Evolutionary conservation across 140 eudicot species (phyloP), one percentile per base, ranked within the genome.

Genomic region (Senecio squalidus): DNA sequence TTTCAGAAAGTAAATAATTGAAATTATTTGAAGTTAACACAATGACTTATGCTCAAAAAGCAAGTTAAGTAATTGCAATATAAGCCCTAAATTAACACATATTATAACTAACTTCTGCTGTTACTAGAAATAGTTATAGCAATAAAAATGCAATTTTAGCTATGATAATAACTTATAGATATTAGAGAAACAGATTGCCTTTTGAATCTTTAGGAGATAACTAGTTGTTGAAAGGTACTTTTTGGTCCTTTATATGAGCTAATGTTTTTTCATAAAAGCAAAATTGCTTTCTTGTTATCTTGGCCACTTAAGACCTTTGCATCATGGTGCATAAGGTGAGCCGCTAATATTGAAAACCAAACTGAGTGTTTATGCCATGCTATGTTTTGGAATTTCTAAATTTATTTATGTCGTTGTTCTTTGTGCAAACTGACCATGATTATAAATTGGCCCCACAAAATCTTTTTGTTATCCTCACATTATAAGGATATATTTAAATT

Each of bases 241-340:
- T 36, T 64, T 52, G 50, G 25, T 62, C 10, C 25, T 24, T 65
- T 23, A 14, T 48, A n/a, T 48, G 55, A 23, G 2, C 55, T 48
- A 25, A 5, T n/a, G n/a, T 51, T 23, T 38, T 53, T 16, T 39
- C 30, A 52, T 65, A 39, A 50, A 65, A 39, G 43, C 61, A 6
- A 28, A 13, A 18, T 26, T 40, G 63, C 11, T 22, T 54, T 29
- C 15, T 33, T 55, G 18, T 28, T 41, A 56, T 41, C 47, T 41
- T 43, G 53, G 41, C 50, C 29, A 13, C 36, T 38, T 40, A 6
- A 18, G 9, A 10, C 17, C 17, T 15, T n/a, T 41, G 48, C 5
- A 25, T 50, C 3, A 10, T 16, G 29, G 20, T 60, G 11, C 28
- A 60, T 44, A 4, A 60, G 40, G 41, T 18, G 49, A 59, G 50